phyloP scores from a whole-genome alignment of 1,139 yeast genomes.

The Geotrichum bryndzae region DNA sequence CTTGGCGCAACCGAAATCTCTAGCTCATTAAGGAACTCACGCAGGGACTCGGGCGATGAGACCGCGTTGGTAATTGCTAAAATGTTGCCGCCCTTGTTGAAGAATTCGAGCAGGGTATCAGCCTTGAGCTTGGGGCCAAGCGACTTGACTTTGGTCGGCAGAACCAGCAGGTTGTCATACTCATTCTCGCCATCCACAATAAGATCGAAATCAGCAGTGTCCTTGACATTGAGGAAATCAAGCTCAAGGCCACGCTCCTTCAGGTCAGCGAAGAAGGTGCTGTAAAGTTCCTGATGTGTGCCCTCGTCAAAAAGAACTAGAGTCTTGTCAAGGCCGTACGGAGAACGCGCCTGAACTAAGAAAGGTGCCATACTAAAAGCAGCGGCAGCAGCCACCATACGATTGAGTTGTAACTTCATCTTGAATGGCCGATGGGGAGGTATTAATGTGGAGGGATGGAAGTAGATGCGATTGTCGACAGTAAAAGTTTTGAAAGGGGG shows the following conservation, averaged over 20 bases:
- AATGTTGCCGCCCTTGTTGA: conserved; percentile 67
- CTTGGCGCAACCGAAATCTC: conserved; percentile 85
- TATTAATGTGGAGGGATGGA: not conserved
- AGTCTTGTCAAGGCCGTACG: conserved; percentile 21
- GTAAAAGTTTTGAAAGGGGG: not conserved
- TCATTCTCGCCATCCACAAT: conserved; percentile 40
- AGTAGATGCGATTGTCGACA: not conserved
- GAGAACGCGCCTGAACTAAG: conserved; percentile 22
- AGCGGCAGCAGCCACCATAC: conserved; percentile 6
- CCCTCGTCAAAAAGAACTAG: conserved; percentile 28
- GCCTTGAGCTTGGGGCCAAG: conserved; percentile 43
- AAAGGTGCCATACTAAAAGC: conserved; percentile 10
- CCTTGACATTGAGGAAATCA: conserved; percentile 27
- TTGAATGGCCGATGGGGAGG: not conserved
- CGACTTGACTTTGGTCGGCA: conserved; percentile 42
- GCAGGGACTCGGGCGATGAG: conserved; percentile 64
- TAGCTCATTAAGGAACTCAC: conserved; percentile 65
- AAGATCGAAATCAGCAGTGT: conserved; percentile 35
- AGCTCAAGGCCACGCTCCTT: conserved; percentile 33
- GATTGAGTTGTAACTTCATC: conserved; percentile 12
- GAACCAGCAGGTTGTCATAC: conserved; percentile 50
- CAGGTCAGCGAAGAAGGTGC: conserved; percentile 32
- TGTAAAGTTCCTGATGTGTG: conserved; percentile 27
- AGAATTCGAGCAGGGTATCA: conserved; percentile 46
- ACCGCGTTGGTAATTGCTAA: conserved; percentile 52